These are phyloP conservation scores for Juglanconis sp. DNA, from an alignment of 2,329 filamentous ascomycete genomes.

Conservation along the genomic window DNA sequence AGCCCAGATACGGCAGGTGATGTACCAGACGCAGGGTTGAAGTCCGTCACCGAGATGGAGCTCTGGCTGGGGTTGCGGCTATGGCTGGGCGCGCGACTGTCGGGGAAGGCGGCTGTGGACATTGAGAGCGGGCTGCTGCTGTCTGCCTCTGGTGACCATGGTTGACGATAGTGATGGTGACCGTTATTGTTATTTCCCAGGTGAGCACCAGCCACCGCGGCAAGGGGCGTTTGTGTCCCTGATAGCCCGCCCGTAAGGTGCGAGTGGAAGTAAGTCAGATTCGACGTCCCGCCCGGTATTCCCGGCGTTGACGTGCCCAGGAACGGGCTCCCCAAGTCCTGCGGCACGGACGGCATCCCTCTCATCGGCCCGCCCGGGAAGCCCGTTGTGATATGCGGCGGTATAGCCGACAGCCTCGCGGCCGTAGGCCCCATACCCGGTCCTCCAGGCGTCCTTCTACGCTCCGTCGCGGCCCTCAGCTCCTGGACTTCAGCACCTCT, in stretches of 20 bases:
- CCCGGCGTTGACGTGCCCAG: constrained; percentile 59
- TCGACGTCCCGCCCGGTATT: constrained; percentile 69
- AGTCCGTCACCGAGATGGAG: constrained; percentile 45
- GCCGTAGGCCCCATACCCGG: constrained; percentile 7
- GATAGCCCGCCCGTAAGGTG: constrained; percentile 69
- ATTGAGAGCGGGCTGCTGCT: constrained; percentile 21
- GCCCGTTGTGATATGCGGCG: constrained; percentile 38
- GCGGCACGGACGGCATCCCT: constrained; percentile 21
- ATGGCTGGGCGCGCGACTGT: constrained; percentile 30
- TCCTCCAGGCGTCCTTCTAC: constrained; percentile 18
- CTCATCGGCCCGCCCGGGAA: constrained; percentile 2
- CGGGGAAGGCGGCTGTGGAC: constrained; percentile 16
- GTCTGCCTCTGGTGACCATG: constrained; percentile 34
- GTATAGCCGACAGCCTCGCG: constrained; percentile 23
- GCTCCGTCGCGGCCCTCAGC: constrained; percentile 25
- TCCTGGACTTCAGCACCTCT: constrained; percentile 31
- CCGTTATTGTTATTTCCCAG: constrained; percentile 38
- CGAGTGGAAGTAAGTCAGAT: constrained; percentile 78
- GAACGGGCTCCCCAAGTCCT: constrained; percentile 54
- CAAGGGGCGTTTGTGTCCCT: constrained; percentile 74
- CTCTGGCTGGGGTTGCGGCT: constrained; percentile 44
- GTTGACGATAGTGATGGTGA: constrained; percentile 32
- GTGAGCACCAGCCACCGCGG: constrained; percentile 72
- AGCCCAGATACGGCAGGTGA: constrained; percentile 12
- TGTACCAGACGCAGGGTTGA: constrained; percentile 22